Evolutionary conservation across 225 moss, liverwort and hornwort species (phyloP).

Genomic region (Climacium dendroides): DNA sequence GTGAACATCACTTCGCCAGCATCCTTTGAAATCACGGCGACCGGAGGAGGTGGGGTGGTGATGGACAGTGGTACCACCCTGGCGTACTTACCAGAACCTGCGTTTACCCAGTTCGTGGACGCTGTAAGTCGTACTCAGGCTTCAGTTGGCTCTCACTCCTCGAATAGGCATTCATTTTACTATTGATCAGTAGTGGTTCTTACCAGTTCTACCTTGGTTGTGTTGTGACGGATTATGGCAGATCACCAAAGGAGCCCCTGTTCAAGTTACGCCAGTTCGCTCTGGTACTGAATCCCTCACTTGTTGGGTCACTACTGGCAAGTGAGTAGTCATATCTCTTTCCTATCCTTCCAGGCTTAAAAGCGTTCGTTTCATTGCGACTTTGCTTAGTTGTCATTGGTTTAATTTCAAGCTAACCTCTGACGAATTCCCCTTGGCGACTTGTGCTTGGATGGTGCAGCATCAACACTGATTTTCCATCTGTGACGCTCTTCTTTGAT

Average conservation of each 20-base stretch:
- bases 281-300: background rate
- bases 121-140: constrained; percentile 14
- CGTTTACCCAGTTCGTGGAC: background rate
- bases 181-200: background rate
- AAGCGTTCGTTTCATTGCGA: background rate
- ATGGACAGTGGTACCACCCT: constrained; percentile 30
- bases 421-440: background rate
- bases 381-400: background rate
- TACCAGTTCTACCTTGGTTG: background rate
- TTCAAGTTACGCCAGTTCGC: background rate
- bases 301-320: background rate
- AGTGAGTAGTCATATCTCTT: background rate
- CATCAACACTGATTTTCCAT: background rate
- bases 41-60: background rate
- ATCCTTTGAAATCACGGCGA: background rate
- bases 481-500: background rate
- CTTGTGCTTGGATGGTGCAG: constrained; percentile 19
- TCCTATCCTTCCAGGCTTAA: background rate
- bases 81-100: constrained; percentile 10
- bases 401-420: background rate
- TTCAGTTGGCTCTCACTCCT: background rate
- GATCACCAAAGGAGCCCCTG: background rate
- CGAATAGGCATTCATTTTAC: background rate
- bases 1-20: constrained; percentile 10
- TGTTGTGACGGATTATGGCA: background rate